Conservation (phyloP, 2,329 filamentous ascomycete species). For the Fusarium neocosmosporiellum region DNA sequence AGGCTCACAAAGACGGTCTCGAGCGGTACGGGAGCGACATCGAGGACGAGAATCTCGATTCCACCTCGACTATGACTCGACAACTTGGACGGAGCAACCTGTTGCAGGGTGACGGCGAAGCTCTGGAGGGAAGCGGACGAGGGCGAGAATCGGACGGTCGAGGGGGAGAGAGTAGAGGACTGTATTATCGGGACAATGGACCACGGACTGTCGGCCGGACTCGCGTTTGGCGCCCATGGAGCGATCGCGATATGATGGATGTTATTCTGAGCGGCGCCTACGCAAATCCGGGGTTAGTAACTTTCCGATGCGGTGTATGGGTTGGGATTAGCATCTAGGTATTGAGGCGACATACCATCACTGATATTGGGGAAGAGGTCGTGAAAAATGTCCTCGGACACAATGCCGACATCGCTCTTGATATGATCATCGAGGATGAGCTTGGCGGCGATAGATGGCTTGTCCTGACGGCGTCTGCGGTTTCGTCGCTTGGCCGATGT, state of each 20-base stretch:
- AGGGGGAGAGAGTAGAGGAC: conserved; percentile 74
- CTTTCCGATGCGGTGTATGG: neutral
- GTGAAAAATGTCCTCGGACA: conserved; percentile 87
- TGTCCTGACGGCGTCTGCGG: conserved; percentile 72
- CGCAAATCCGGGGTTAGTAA: conserved; percentile 10
- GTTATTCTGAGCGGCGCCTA: conserved; percentile 46
- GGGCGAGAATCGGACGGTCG: conserved; percentile 83
- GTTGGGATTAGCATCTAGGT: neutral
- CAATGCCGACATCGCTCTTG: conserved; percentile 84
- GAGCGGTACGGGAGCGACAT: conserved; percentile 81
- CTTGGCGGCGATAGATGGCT: conserved; percentile 80
- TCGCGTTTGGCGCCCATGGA: conserved; percentile 73
- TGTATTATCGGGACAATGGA: conserved; percentile 82
- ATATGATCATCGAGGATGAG: conserved; percentile 87
- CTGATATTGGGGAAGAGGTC: conserved; percentile 79
- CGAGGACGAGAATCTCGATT: conserved; percentile 85
- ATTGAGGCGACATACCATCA: conserved; percentile 57
- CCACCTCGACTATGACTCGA: conserved; percentile 77
- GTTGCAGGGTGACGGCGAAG: conserved; percentile 79
- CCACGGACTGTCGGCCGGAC: conserved; percentile 77
- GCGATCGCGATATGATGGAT: conserved; percentile 77
- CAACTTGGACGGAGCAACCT: conserved; percentile 79
- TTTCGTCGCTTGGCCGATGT: conserved; percentile 53
- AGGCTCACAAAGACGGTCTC: conserved; percentile 90
- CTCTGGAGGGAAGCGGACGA: conserved; percentile 79